phyloP scores from a whole-genome alignment of 306 rosid species.

The Inga leiocalycina region DNA sequence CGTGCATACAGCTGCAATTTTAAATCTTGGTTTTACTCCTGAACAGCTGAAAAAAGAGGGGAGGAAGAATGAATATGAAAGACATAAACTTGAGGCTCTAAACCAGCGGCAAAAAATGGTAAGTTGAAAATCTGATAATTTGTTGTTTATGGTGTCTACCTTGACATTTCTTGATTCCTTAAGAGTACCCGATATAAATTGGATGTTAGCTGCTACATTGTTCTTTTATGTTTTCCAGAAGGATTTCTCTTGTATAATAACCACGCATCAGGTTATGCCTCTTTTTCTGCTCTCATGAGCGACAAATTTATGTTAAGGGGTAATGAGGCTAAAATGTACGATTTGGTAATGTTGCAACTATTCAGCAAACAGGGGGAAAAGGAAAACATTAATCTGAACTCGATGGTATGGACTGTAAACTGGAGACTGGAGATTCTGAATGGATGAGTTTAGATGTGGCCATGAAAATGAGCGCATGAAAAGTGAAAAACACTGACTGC shows the following conservation, averaged over 20 bases:
- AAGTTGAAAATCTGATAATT: constrained; percentile 28
- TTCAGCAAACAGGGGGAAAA: neutral
- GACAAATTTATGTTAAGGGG: neutral
- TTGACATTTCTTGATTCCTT: neutral
- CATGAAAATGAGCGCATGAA: neutral
- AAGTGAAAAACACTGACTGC: neutral
- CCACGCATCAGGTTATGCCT: neutral
- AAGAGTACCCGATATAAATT: neutral
- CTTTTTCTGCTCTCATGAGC: neutral
- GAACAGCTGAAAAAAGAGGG: constrained; percentile 83
- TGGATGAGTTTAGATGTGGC: neutral
- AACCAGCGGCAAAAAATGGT: constrained; percentile 83
- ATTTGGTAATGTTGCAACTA: neutral
- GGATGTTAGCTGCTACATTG: neutral
- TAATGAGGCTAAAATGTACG: neutral
- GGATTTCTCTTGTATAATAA: neutral
- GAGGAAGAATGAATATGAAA: constrained; percentile 76
- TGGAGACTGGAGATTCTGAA: neutral
- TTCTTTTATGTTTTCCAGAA: neutral
- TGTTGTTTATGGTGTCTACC: constrained; percentile 17
- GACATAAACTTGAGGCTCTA: constrained; percentile 82
- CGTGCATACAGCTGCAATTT: constrained; percentile 5
- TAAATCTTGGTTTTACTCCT: constrained; percentile 29
- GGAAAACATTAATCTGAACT: neutral
- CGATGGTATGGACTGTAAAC: neutral